A percentile compares a stretch with the other conserved stretches of the same genome.
These are phyloP conservation scores for Hansenula anomala DNA, from an alignment of 1,139 yeast species.

Conservation along the genomic window DNA sequence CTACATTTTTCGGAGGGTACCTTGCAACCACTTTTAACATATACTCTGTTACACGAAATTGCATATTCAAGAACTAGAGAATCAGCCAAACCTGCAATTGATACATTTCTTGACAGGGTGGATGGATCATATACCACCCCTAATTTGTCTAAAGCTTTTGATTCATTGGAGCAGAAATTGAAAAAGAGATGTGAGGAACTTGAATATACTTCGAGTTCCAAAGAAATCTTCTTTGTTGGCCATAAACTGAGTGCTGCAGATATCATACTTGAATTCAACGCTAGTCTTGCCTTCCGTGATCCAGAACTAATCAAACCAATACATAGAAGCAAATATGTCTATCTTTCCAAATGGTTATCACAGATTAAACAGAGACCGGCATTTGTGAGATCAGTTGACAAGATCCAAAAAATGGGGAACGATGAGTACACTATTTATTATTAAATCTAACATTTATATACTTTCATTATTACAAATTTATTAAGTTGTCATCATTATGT, in stretches of 20 bases:
- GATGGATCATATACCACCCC: slow-evolving; percentile 20
- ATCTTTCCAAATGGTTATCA: slow-evolving; percentile 15
- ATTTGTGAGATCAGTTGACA: slow-evolving; percentile 9
- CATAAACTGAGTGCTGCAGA: slow-evolving; percentile 57
- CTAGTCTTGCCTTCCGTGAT: slow-evolving; percentile 8
- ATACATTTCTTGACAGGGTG: slow-evolving; percentile 28
- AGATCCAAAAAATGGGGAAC: slow-evolving; percentile 5
- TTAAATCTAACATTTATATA: no score
- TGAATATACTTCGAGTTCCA: slow-evolving; percentile 25
- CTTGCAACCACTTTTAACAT: slow-evolving; percentile 27
- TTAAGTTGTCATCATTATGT: no score
- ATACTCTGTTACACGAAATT: not conserved
- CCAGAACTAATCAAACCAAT: slow-evolving; percentile 5
- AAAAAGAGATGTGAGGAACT: slow-evolving; percentile 25
- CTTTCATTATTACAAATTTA: no score
- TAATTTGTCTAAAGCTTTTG: slow-evolving; percentile 7
- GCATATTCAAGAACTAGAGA: not conserved
- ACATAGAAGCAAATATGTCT: slow-evolving; percentile 15
- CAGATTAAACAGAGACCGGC: slow-evolving; percentile 12
- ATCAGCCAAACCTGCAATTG: no score
- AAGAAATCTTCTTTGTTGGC: slow-evolving; percentile 43
- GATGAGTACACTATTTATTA: not conserved
- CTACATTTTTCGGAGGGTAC: slow-evolving; percentile 56
- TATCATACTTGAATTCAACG: slow-evolving; percentile 39
- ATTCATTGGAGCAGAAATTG: slow-evolving; percentile 35